These are phyloP conservation scores for Diaporthe vexans DNA, from an alignment of 2,329 filamentous ascomycete genomes.

Conservation along the genomic window DNA sequence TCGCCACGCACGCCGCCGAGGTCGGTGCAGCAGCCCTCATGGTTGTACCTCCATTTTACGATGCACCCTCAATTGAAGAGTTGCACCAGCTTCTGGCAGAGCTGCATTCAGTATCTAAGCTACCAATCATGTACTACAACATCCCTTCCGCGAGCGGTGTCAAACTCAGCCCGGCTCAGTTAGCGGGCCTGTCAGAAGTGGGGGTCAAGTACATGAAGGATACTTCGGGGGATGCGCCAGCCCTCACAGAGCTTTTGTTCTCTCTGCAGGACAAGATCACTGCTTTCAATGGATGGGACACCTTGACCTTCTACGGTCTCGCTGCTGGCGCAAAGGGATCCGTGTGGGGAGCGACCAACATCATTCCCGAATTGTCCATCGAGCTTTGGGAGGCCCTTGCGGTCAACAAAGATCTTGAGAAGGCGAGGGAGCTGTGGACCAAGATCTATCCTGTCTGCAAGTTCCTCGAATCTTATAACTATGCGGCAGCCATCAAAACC, in stretches of 20 bases:
- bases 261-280: conserved; percentile 56
- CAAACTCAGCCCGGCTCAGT: conserved; percentile 56
- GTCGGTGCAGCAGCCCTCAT: background rate
- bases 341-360: conserved; percentile 47
- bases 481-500: conserved; percentile 62
- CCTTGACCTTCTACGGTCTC: conserved; percentile 65
- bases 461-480: conserved; percentile 63
- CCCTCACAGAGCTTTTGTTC: conserved; percentile 64
- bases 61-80: background rate
- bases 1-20: conserved; percentile 4
- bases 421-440: conserved; percentile 60
- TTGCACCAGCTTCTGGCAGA: conserved; percentile 50
- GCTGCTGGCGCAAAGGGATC: conserved; percentile 63
- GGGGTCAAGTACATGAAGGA: conserved; percentile 66
- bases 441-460: conserved; percentile 65
- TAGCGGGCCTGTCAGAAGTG: conserved; percentile 59
- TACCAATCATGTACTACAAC: conserved; percentile 66
- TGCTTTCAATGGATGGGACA: conserved; percentile 67
- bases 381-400: conserved; percentile 63
- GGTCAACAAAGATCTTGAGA: conserved; percentile 57
- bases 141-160: conserved; percentile 63
- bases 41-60: conserved; percentile 15
- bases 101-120: conserved; percentile 54
- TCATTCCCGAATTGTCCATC: conserved; percentile 63
- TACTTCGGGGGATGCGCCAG: conserved; percentile 65